A percentile compares a stretch with the other conserved stretches of the same genome.
phyloP scores from a whole-genome alignment of 176 grass and related monocot genomes.

The Hordeum marinum region DNA sequence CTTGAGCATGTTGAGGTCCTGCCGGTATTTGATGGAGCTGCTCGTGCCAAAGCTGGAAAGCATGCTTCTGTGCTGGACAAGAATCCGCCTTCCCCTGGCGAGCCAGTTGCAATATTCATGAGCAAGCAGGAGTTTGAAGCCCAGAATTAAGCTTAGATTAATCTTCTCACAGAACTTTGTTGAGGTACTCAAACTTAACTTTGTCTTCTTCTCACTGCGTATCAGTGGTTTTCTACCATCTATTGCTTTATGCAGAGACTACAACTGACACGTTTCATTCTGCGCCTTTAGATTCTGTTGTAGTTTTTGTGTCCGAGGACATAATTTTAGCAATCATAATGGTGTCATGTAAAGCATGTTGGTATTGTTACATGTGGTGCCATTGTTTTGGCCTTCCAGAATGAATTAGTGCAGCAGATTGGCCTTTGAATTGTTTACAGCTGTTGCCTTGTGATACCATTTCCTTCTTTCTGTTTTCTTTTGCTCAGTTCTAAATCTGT shows the following conservation, averaged over 20 bases:
- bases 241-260: not conserved
- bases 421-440: not conserved
- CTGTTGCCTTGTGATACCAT: not conserved
- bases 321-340: not conserved
- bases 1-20: constrained; percentile 50
- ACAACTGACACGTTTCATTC: not conserved
- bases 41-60: constrained; percentile 38
- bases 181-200: not conserved
- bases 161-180: not conserved
- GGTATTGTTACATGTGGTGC: constrained; percentile 3
- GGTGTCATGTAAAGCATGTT: not conserved
- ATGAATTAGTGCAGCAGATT: constrained; percentile 6
- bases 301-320: not conserved
- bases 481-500: not conserved
- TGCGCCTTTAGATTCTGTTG: not conserved
- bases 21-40: constrained; percentile 21
- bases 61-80: constrained; percentile 39
- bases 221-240: not conserved
- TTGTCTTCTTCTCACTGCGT: not conserved
- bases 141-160: not conserved
- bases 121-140: constrained; percentile 41
- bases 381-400: constrained; percentile 8
- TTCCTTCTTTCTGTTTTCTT: not conserved
- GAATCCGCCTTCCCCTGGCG: constrained; percentile 59
- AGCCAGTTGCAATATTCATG: constrained; percentile 57